Evolutionary conservation across 306 rosid genomes (phyloP).

Genomic region (Trifolium dubium): DNA sequence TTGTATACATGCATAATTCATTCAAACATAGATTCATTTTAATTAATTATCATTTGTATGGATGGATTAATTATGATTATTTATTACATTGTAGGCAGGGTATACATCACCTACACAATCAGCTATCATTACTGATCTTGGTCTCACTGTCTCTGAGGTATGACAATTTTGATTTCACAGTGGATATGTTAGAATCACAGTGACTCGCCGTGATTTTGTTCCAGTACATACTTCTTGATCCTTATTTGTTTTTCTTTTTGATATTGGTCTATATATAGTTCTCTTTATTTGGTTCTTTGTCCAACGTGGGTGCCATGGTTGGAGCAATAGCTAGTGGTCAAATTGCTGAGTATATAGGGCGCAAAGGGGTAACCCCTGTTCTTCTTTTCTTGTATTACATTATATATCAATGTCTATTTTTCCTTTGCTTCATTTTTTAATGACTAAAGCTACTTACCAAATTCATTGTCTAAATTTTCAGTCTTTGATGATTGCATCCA

Average conservation of each 20-base stretch:
- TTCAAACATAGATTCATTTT: not conserved
- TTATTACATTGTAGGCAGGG: constrained; percentile 69
- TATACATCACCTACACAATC: constrained; percentile 94
- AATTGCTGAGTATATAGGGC: constrained; percentile 88
- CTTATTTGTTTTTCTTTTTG: not conserved
- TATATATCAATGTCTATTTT: not conserved
- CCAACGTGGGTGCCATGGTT: constrained; percentile 97
- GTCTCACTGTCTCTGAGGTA: constrained; percentile 85
- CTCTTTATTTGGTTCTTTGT: constrained; percentile 87
- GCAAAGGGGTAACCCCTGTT: constrained; percentile 80
- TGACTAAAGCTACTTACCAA: constrained; percentile 34
- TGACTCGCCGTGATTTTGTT: not conserved
- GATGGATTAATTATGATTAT: not conserved
- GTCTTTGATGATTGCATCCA: constrained; percentile 92
- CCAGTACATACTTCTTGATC: not conserved
- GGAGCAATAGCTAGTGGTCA: constrained; percentile 99
- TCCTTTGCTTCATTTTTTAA: constrained; percentile 32
- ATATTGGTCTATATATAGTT: constrained; percentile 51
- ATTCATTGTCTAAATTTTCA: constrained; percentile 52
- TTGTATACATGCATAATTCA: no score
- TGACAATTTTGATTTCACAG: constrained; percentile 1
- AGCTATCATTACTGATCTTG: constrained; percentile 82
- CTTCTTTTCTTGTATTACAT: not conserved
- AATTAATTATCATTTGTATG: not conserved
- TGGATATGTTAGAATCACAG: not conserved